These are phyloP conservation scores for Cercospora citrullina DNA, from an alignment of 2,329 filamentous ascomycete species.

Conservation along the genomic window DNA sequence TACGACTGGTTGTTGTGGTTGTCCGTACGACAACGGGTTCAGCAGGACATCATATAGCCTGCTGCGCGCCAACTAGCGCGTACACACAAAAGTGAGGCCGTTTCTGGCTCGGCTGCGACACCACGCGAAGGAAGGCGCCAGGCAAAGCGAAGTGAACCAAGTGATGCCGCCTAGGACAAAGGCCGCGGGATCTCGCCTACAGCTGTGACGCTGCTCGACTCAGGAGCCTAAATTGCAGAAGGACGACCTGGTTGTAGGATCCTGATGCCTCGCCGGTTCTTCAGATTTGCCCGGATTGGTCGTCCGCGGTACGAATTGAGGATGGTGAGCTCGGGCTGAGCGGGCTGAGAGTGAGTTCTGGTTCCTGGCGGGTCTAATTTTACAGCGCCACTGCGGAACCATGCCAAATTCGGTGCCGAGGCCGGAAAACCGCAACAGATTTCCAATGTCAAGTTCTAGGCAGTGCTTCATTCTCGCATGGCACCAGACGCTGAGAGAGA, in stretches of 20 bases:
- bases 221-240: not conserved
- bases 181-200: not conserved
- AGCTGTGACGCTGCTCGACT: not conserved
- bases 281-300: not conserved
- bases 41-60: not conserved
- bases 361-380: not conserved
- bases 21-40: not conserved
- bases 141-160: not conserved
- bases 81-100: not conserved
- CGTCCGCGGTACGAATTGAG: not conserved
- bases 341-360: not conserved
- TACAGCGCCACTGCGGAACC: not conserved
- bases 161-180: not conserved
- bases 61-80: not conserved
- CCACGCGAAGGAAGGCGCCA: constrained; percentile 5
- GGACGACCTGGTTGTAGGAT: not conserved
- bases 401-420: not conserved
- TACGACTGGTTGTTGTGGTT: not conserved
- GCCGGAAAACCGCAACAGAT: not conserved
- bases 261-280: not conserved
- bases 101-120: not conserved
- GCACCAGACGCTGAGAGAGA: not conserved
- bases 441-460: not conserved
- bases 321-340: constrained; percentile 9
- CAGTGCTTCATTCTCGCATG: not conserved